A percentile compares a stretch with the other conserved stretches of the same genome.
Evolutionary conservation across 495 filamentous ascomycete genomes (phyloP).

Genomic region (Penicillium roqueforti): DNA sequence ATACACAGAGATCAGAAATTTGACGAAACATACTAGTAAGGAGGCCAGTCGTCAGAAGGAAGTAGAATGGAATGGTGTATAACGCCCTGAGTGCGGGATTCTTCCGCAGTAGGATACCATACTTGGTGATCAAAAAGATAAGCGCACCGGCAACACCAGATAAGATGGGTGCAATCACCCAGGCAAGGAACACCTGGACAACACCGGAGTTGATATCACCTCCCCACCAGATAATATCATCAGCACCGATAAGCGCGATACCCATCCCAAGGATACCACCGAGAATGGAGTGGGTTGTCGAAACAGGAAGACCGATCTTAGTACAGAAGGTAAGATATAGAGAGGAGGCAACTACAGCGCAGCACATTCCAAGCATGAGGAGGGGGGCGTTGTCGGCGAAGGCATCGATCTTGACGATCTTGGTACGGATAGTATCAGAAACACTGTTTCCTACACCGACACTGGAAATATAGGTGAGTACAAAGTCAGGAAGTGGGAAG

Average conservation of each 20-base stretch:
- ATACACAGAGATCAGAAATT: not conserved
- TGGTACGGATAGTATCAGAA: not conserved
- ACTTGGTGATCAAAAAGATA: not conserved
- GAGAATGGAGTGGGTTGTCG: not conserved
- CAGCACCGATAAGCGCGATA: not conserved
- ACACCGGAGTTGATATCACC: not conserved
- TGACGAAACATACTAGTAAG: not conserved
- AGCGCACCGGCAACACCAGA: not conserved
- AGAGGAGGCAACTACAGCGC: not conserved
- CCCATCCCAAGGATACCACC: not conserved
- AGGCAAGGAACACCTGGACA: not conserved
- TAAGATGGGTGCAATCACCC: not conserved
- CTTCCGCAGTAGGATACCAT: not conserved
- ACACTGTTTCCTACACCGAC: not conserved
- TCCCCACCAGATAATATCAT: not conserved
- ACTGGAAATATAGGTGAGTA: not conserved
- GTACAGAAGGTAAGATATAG: not conserved
- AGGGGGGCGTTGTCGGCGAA: not conserved
- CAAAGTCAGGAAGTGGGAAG: too few relatives aligned
- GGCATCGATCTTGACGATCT: not conserved
- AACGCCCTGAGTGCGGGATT: not conserved
- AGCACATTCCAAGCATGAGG: not conserved
- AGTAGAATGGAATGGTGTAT: not conserved
- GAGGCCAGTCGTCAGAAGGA: not conserved
- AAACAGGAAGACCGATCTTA: not conserved